phyloP scores from a whole-genome alignment of 306 rosid species.

The Prunus kanzakura region DNA sequence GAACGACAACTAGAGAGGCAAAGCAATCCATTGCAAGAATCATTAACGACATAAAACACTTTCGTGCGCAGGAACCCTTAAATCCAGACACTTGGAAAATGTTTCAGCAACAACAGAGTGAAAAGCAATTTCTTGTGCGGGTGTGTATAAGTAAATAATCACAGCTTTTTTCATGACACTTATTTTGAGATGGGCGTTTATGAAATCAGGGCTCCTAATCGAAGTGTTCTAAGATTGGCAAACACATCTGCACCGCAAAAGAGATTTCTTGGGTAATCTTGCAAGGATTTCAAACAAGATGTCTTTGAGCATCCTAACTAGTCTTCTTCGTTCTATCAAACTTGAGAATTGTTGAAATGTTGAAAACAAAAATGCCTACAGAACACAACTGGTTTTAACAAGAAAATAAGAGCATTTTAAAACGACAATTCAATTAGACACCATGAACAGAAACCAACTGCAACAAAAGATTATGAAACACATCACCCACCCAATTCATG shows the following conservation, averaged over 20 bases:
- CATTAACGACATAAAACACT: background rate
- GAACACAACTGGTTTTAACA: background rate
- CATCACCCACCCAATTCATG: background rate
- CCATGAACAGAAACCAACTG: background rate
- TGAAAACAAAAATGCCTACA: background rate
- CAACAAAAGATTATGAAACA: background rate
- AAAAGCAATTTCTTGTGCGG: background rate
- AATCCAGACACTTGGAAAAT: background rate
- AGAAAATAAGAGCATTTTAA: background rate
- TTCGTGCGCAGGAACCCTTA: background rate
- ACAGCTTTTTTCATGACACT: background rate
- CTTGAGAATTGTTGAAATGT: background rate
- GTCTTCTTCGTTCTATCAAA: background rate
- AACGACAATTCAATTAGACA: background rate
- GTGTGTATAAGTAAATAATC: background rate
- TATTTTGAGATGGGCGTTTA: background rate
- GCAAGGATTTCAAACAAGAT: background rate
- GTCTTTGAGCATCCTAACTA: background rate
- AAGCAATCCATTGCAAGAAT: conserved; percentile 3
- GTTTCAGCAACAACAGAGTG: background rate
- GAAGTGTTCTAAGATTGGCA: background rate
- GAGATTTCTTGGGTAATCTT: background rate
- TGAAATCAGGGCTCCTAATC: background rate
- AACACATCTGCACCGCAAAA: background rate
- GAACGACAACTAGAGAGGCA: background rate